Base-by-base conservation (phyloP, 2,329 filamentous ascomycete genomes). In the Fusarium tupiense region DNA sequence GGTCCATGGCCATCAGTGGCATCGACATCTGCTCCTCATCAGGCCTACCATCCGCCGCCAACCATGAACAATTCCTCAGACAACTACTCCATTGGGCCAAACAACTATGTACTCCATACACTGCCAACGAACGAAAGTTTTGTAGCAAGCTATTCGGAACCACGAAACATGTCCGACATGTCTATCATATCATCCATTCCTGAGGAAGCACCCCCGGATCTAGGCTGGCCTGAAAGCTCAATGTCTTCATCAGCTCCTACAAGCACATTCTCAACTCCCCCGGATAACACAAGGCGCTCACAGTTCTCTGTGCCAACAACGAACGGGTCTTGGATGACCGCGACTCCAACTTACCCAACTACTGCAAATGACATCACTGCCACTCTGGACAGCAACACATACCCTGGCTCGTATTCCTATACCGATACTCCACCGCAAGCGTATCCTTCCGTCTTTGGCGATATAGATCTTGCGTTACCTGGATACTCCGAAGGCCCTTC, bases 251-350 rank as follows among this genome's bases (percentile, higher is more conserved):
- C 86, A 19, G 81, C 84, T n/a, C 82, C 86, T 13, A 85, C 85
- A 50, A 87, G 86, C 77, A 81, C 80, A 31, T 88, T 85, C 72
- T 88, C 87, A 6, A 86, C 86, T 6, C 75, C 85, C 24, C 85
- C 85, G 12, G 85, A 85, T 20, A 81, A 78, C 50, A 76, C 81
- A 6, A 71, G 79, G 31, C 76, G 77, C 44, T 71, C 79, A n/a
- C 78, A 74, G 12, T 67, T 76, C 5, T 70, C 78, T n/a, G 75
- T 74, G 20, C 76, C 74, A 16, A 73, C 80, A 10, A 77, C 82
- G 6, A 79, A 76, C 24, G 67, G 76, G 3, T 80, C 81, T 26
- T 85, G 83, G 83, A 77, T 71, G 38, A 72, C 74, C 40, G 71
- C 81, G 8, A 68, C 82, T 13, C 75, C 81, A 7, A 71, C 80